Evolutionary conservation across 1,284 basidiomycete genomes (phyloP).

Genomic region (Rhodotorula sp.): DNA sequence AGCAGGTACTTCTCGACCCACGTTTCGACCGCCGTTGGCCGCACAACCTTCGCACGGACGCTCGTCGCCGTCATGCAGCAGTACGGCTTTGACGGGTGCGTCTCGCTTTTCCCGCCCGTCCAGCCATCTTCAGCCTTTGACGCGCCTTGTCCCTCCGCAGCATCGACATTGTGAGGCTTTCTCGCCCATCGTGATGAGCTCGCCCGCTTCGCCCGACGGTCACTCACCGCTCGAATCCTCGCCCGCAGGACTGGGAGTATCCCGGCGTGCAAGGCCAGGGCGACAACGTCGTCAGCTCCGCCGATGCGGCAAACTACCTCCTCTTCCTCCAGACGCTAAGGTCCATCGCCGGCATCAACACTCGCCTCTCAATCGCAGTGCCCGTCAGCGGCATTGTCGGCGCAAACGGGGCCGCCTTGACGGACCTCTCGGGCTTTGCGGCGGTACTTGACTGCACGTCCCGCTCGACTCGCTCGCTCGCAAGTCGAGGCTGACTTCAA

Average conservation of each 20-base stretch:
- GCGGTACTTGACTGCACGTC: constrained; percentile 25
- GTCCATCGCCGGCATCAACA: constrained; percentile 20
- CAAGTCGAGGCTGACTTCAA: neutral
- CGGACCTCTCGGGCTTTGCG: constrained; percentile 14
- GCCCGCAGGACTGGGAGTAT: constrained; percentile 24
- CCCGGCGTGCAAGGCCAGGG: constrained; percentile 11
- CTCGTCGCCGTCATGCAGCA: constrained; percentile 21
- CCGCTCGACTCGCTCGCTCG: neutral
- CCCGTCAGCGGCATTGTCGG: constrained; percentile 15
- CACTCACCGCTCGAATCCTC: neutral
- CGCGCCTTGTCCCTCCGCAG: neutral
- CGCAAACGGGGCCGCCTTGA: constrained; percentile 5
- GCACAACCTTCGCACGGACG: constrained; percentile 25
- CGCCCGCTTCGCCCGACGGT: neutral
- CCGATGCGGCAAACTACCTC: constrained; percentile 29
- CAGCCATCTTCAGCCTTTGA: neutral
- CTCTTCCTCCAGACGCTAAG: constrained; percentile 33
- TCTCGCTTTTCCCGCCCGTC: neutral
- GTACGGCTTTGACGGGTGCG: constrained; percentile 31
- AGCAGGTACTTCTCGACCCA: constrained; percentile 32
- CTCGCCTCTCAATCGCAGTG: constrained; percentile 20
- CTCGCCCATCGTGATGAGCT: neutral
- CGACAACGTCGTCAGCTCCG: constrained; percentile 18
- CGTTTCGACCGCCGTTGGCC: constrained; percentile 18
- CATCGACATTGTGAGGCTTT: constrained; percentile 7